Evolutionary conservation across 2,329 filamentous ascomycete species (phyloP).

Genomic region (Emmonsiellopsis sp.): DNA sequence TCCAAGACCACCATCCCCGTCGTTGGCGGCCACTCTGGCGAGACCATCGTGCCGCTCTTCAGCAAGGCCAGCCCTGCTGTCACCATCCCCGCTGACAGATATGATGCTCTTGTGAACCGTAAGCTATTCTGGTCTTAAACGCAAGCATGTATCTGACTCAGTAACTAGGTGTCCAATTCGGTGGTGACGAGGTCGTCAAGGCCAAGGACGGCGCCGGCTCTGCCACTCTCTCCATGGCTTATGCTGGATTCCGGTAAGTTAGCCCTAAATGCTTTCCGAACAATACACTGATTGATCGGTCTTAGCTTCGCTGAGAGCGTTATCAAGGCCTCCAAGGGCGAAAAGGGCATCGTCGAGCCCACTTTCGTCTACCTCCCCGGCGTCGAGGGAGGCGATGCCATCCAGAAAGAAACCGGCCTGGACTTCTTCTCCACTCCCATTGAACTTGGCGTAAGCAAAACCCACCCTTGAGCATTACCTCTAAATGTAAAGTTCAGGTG

Average conservation of each 20-base stretch:
- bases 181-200: slow-evolving; percentile 93
- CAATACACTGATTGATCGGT: slow-evolving; percentile 12
- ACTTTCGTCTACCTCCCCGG: slow-evolving; percentile 93
- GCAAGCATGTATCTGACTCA: background rate
- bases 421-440: slow-evolving; percentile 97
- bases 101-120: slow-evolving; percentile 83
- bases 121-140: slow-evolving; percentile 21
- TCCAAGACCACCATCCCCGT: slow-evolving; percentile 80
- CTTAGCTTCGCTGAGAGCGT: slow-evolving; percentile 85
- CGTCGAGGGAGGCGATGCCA: slow-evolving; percentile 75
- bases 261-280: background rate
- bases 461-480: slow-evolving; percentile 2
- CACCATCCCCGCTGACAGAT: slow-evolving; percentile 78
- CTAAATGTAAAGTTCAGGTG: background rate
- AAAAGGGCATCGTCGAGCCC: slow-evolving; percentile 88
- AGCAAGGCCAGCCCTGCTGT: slow-evolving; percentile 77
- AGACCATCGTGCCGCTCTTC: slow-evolving; percentile 96
- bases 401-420: slow-evolving; percentile 70
- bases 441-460: slow-evolving; percentile 75
- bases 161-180: slow-evolving; percentile 69
- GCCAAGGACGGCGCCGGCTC: slow-evolving; percentile 88
- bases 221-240: slow-evolving; percentile 89
- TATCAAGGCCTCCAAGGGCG: slow-evolving; percentile 76
- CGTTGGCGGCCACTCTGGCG: slow-evolving; percentile 92
- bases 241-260: slow-evolving; percentile 79